Evolutionary conservation across 129 eudicot species (phyloP).

Genomic region (Ambrosia trifida): DNA sequence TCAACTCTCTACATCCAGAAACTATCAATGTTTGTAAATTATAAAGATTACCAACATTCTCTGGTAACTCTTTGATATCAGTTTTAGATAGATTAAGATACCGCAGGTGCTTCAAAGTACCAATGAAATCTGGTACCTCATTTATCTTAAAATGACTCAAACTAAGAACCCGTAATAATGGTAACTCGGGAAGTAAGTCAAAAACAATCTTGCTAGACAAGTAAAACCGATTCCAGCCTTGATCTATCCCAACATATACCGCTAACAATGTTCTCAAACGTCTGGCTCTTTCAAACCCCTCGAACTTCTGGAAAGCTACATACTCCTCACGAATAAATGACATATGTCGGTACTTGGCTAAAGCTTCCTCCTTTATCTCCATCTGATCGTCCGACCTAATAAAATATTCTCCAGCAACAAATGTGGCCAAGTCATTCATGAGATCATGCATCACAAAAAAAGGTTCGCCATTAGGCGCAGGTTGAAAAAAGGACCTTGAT

Average conservation of each 20-base stretch:
- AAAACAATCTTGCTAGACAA: neutral
- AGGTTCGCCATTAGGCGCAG: neutral
- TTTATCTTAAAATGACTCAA: neutral
- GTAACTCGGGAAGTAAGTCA: neutral
- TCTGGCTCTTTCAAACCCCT: neutral
- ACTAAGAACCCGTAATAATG: slow-evolving; percentile 7
- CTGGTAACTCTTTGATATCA: neutral
- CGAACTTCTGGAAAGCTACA: neutral
- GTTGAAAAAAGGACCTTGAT: neutral
- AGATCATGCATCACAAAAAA: neutral
- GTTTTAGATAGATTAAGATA: slow-evolving; percentile 31
- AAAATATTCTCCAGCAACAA: neutral
- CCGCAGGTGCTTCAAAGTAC: slow-evolving; percentile 13
- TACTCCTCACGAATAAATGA: neutral
- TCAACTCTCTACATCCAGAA: neutral
- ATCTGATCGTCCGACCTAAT: neutral
- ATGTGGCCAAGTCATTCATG: too few species aligned
- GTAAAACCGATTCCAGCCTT: neutral
- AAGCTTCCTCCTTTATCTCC: neutral
- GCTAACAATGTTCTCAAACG: neutral
- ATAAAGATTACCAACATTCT: neutral
- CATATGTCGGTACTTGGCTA: neutral
- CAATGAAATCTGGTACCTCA: slow-evolving; percentile 14
- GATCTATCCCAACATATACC: neutral
- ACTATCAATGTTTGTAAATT: slow-evolving; percentile 2